Base-by-base conservation (phyloP, 352 stramenopile species). In the Blastocystis sp. region DNA sequence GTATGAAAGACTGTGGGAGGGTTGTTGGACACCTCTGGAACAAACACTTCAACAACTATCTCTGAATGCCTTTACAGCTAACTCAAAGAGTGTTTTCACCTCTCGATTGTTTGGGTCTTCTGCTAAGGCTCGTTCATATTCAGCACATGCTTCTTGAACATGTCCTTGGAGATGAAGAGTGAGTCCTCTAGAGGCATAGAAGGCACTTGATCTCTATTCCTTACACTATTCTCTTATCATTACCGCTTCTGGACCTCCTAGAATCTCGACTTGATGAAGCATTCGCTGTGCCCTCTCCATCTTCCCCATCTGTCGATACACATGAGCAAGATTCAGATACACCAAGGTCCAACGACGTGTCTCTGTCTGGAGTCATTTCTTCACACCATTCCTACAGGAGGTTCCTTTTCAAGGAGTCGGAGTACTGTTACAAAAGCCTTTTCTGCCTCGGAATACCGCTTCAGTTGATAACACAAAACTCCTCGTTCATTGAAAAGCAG, bases 301-400 rank as follows among this genome's bases (percentile, higher is more conserved):
- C n/a, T 59, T n/a, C 12, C 69, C 46, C 69, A 65, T 27, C 6
- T 35, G 19, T 0, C 69, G 69, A 63, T 65, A 80, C 42, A 59
- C 43, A 5, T 80, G 69, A 29, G 69, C 39, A 3, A 80, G 69
- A 35, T 80, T 80, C 35, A 80, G 46, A 27, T 80, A 80, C 16
- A 58, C 69, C 27, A n/a, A 59, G 6, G 21, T 32, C 69, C 69
- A 80, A 29, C 24, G 42, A 46, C 56, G 69, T 52, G 59, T 80
- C 51, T 80, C 69, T 11, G 42, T 35, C 42, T 61, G 42, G 27
- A 46, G 12, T 74, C 7, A 46, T 32, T 39, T n/a, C n/a, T 14
- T 14, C 46, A 42, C 29, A 24, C 27, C 0, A 43, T 19, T 19
- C 12, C 24, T 42, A 74, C 63, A 9, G 39, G n/a, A 21, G 63